These are phyloP conservation scores for Schwanniomyces occidentalis DNA, from an alignment of 805 yeast species.

Conservation along the genomic window DNA sequence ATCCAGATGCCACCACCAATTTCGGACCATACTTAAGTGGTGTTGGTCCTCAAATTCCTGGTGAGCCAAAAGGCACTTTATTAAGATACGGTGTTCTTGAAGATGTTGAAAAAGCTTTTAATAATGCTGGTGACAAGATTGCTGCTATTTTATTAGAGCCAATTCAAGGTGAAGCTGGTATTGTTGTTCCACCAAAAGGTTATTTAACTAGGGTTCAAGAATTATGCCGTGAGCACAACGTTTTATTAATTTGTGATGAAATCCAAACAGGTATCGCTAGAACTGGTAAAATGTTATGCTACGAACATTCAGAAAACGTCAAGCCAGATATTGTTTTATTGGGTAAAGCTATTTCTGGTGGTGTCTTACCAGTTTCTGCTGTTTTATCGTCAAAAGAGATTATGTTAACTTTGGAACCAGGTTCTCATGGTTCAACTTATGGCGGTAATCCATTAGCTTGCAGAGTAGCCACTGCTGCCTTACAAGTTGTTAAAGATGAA, in stretches of 20 bases:
- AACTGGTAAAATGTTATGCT: constrained; percentile 91
- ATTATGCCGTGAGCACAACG: constrained; percentile 80
- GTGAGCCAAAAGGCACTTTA: constrained; percentile 56
- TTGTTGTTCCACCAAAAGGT: constrained; percentile 86
- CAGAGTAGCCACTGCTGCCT: constrained; percentile 89
- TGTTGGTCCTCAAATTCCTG: constrained; percentile 84
- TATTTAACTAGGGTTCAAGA: constrained; percentile 72
- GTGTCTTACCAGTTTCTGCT: constrained; percentile 89
- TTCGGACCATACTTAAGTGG: constrained; percentile 89
- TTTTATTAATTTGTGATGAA: constrained; percentile 90
- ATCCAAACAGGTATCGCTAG: constrained; percentile 97
- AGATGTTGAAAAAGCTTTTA: constrained; percentile 81
- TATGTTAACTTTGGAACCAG: constrained; percentile 88
- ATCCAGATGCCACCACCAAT: constrained; percentile 83
- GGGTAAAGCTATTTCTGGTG: constrained; percentile 96
- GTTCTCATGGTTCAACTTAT: constrained; percentile 96
- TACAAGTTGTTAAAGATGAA: constrained; percentile 87
- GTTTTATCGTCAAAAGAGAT: constrained; percentile 88
- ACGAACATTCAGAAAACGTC: constrained; percentile 75
- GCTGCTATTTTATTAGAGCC: constrained; percentile 94
- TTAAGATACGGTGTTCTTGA: constrained; percentile 83
- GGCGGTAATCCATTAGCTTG: constrained; percentile 98
- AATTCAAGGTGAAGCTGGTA: constrained; percentile 98
- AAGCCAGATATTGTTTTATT: constrained; percentile 87
- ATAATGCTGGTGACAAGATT: constrained; percentile 80